Evolutionary conservation across 2,329 filamentous ascomycete genomes (phyloP), one percentile per base, ranked within the genome.

Genomic region (Helminthosporium solani): DNA sequence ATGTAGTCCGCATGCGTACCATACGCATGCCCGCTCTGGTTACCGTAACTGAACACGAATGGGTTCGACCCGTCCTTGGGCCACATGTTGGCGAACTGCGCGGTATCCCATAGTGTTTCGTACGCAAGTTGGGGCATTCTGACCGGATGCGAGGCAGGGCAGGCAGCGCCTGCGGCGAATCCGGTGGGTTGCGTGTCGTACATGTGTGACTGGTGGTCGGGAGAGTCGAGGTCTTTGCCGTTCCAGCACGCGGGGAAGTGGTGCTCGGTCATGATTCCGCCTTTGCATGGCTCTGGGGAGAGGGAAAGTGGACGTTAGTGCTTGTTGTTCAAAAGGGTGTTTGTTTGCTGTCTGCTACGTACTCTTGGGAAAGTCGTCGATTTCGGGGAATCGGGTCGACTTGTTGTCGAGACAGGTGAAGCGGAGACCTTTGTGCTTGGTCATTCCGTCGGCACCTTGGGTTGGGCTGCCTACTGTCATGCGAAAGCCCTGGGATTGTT

Each of bases 201-300:
- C 53, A 56, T 58, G 56, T 74, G 82, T 52, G 73, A 72, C 68
- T 74, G 75, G 72, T 83, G 80, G 63, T 83, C 74, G 1, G 56
- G 38, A 18, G 75, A 76, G 56, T 79, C 76, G 7, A 71, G 40
- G 61, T 75, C 74, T 54, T 67, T 68, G 47, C 74, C 73, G 47
- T 76, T 72, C 73, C 74, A 75, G 65, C 53, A 55, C 25, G 43
- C 41, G 12, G 51, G 51, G 37, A 56, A 54, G 33, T 49, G 53
- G 40, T 52, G 51, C 23, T 47, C 44, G 1, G 51, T 47, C 46
- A 56, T 52, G 44, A 56, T 50, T 16, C 53, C 53, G 30, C 35
- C 51, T 28, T 44, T 25, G 40, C 51, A 41, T 16, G 19, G 27
- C 28, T 41, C 18, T 25, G 23, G 23, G 23, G 23, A 9, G 23